Conservation (phyloP, 768 basidiomycete species). For the Hygrophoropsis aurantiaca region DNA sequence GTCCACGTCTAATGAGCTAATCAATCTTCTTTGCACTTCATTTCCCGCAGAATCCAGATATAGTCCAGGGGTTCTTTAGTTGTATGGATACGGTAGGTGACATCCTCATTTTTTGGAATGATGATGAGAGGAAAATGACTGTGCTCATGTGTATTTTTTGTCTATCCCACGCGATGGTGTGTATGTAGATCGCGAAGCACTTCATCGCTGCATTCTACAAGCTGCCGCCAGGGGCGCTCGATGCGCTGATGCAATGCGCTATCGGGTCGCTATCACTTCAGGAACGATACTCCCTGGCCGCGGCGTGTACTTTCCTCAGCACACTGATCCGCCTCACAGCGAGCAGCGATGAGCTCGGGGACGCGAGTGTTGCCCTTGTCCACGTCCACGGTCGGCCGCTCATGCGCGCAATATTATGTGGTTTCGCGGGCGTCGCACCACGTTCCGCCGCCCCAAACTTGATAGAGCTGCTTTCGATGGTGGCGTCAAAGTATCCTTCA, state of each 20-base stretch:
- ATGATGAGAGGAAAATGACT: neutral
- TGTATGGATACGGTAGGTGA: constrained; percentile 70
- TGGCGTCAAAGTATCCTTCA: constrained; percentile 57
- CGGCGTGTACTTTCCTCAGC: constrained; percentile 79
- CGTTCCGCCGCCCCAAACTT: constrained; percentile 81
- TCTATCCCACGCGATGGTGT: neutral
- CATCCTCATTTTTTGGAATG: neutral
- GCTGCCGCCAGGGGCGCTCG: constrained; percentile 62
- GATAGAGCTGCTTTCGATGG: constrained; percentile 73
- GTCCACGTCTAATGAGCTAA: no score
- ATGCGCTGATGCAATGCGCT: constrained; percentile 70
- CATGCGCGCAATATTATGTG: constrained; percentile 71
- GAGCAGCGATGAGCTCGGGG: constrained; percentile 57
- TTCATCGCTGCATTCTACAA: constrained; percentile 60
- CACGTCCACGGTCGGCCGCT: constrained; percentile 60
- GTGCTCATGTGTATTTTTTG: neutral
- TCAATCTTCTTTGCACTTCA: neutral
- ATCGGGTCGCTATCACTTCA: constrained; percentile 67
- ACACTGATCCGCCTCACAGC: constrained; percentile 68
- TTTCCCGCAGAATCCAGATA: constrained; percentile 79
- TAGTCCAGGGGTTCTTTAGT: constrained; percentile 86
- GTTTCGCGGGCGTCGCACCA: constrained; percentile 84
- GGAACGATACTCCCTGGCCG: constrained; percentile 83
- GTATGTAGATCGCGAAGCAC: constrained; percentile 47
- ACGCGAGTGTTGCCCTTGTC: constrained; percentile 53